Base-by-base conservation (phyloP, 23 red algal genomes). In the Gracilaria domingensis region DNA sequence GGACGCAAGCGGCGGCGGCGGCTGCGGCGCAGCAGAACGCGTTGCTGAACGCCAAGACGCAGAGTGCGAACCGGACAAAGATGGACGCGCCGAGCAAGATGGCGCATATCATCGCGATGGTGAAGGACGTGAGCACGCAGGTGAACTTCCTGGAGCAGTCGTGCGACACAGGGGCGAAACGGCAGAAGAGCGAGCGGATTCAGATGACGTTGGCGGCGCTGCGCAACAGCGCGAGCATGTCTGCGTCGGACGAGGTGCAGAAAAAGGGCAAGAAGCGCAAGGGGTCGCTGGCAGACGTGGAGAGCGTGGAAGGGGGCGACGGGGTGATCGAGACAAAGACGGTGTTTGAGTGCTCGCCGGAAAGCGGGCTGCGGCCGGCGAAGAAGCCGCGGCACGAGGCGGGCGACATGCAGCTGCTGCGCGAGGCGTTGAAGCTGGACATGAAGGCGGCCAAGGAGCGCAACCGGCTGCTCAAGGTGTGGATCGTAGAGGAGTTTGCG, bases 121-220 rank as follows among this genome's bases (percentile, higher is more conserved):
- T 77, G 38, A 50, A 77, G 42, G 72, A 51, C 7, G 42, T 77
- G 3, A 50, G 39, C 8, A 12, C 4, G 6, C 72, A 50, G 26
- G 72, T 51, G 25, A 28, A 50, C 20, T 51, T 20, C 23, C 17
- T 50, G 23, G 72, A 77, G 28, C 40, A 50, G 45, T 45, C 72
- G 21, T 50, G 8, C 23, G 72, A 77, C 26, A 50, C 64, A 8
- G 32, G 38, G 32, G 61, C 36, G 16, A 84, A 85, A 24, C 61
- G 89, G 4, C 30, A 78, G 23, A 93, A 93, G 50, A 84, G 55
- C 29, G 89, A 93, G 29, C 60, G 80, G 40, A 77, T 93, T 67
- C 89, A 93, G 20, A 93, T 83, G 38, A 93, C 89, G 12, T 79
- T 93, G 33, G 89, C 80, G n/a, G 89, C 89, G 3, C 28, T 93